Evolutionary conservation across 352 stramenopile species (phyloP).

Genomic region (Phytophthora macrochlamydospora): DNA sequence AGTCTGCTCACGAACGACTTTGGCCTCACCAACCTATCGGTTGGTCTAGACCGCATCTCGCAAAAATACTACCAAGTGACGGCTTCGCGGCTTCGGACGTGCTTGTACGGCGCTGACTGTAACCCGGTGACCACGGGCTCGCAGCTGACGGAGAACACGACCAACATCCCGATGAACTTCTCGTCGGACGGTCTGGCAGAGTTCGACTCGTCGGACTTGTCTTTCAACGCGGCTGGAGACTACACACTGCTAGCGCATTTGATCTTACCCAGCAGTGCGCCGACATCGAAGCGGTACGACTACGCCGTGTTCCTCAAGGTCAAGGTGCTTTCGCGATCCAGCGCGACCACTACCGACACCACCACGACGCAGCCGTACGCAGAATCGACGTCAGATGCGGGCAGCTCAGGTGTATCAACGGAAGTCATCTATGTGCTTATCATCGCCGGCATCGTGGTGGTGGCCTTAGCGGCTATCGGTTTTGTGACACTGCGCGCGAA

Average conservation of each 20-base stretch:
- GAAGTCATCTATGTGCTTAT: conserved; percentile 69
- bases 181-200: conserved; percentile 39
- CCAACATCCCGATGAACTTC: conserved; percentile 64
- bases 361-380: conserved; percentile 43
- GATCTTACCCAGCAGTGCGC: conserved; percentile 52
- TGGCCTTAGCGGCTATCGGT: conserved; percentile 65
- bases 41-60: conserved; percentile 57
- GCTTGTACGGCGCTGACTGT: conserved; percentile 47
- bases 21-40: conserved; percentile 42
- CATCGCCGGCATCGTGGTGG: conserved; percentile 70
- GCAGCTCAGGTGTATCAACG: conserved; percentile 55
- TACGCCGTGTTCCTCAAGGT: conserved; percentile 66
- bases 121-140: conserved; percentile 55
- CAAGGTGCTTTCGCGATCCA: conserved; percentile 34
- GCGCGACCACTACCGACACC: conserved; percentile 27
- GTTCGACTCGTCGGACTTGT: conserved; percentile 64
- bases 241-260: conserved; percentile 70
- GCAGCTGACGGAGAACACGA: conserved; percentile 50
- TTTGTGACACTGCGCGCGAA: conserved; percentile 70
- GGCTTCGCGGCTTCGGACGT: conserved; percentile 62
- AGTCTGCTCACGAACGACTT: conserved; percentile 54
- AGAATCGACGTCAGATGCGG: conserved; percentile 20
- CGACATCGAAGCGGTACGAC: conserved; percentile 59
- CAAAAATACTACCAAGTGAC: conserved; percentile 59
- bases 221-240: conserved; percentile 50